phyloP scores from a whole-genome alignment of 1,284 basidiomycete species.

The Heterobasidion annosum region DNA sequence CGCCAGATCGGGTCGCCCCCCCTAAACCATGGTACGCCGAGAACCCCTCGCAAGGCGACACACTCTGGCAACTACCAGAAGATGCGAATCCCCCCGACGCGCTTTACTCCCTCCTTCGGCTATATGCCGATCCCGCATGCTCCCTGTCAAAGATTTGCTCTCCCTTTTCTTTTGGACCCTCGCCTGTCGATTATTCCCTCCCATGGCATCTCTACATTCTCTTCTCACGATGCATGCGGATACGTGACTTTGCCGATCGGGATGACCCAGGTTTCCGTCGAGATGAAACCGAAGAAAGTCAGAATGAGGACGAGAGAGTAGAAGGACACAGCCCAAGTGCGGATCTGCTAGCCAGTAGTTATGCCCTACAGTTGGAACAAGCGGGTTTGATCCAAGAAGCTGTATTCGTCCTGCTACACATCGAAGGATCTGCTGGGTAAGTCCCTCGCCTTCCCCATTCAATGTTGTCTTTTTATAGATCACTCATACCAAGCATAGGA shows the following conservation, averaged over 20 bases:
- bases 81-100: constrained; percentile 49
- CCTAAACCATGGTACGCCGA: constrained; percentile 69
- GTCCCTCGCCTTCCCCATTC: constrained; percentile 16
- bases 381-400: constrained; percentile 81
- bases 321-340: constrained; percentile 78
- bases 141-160: constrained; percentile 53
- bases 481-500: constrained; percentile 28
- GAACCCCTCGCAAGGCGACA: constrained; percentile 10
- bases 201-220: constrained; percentile 94
- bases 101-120: constrained; percentile 76
- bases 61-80: constrained; percentile 26
- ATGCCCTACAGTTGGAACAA: constrained; percentile 83
- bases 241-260: constrained; percentile 84
- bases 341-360: constrained; percentile 75
- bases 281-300: constrained; percentile 28
- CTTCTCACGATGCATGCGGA: constrained; percentile 72
- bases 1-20: constrained; percentile 31
- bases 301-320: constrained; percentile 30
- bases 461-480: not conserved
- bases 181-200: constrained; percentile 74
- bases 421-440: constrained; percentile 74
- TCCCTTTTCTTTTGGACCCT: constrained; percentile 71
- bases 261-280: constrained; percentile 32
- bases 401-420: constrained; percentile 83
- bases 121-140: constrained; percentile 63